phyloP scores from a whole-genome alignment of 768 basidiomycete species.

The Phaeolepiota aurea region DNA sequence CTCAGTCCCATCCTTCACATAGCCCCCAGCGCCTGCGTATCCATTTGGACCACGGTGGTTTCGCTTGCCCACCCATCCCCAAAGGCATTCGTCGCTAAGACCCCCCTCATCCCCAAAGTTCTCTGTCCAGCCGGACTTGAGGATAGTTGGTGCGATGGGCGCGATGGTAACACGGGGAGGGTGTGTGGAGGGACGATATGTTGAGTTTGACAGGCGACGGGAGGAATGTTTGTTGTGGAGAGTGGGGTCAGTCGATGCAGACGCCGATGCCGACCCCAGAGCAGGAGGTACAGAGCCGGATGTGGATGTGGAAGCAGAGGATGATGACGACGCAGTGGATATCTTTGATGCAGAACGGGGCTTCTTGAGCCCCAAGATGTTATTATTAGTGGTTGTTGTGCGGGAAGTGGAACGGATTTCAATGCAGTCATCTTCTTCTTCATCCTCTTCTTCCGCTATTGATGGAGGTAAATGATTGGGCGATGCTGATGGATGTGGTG shows the following conservation, averaged over 20 bases:
- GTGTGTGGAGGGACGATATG: constrained; percentile 15
- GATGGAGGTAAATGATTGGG: constrained; percentile 27
- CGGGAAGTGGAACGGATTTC: constrained; percentile 45
- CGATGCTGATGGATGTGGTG: neutral
- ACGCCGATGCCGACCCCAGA: constrained; percentile 12
- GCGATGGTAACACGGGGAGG: constrained; percentile 34
- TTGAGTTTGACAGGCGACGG: constrained; percentile 5
- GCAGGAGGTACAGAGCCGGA: constrained; percentile 13
- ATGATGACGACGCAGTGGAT: constrained; percentile 34
- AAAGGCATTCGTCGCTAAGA: constrained; percentile 22
- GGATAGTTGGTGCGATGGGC: constrained; percentile 57
- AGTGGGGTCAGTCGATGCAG: constrained; percentile 16
- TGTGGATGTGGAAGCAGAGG: constrained; percentile 23
- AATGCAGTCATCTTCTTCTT: constrained; percentile 41
- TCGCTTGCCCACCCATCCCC: constrained; percentile 11
- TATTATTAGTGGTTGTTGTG: constrained; percentile 13
- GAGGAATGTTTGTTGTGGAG: neutral
- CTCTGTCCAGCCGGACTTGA: constrained; percentile 71
- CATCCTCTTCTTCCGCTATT: constrained; percentile 11
- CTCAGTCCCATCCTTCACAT: constrained; percentile 10
- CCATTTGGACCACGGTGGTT: constrained; percentile 3
- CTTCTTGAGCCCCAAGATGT: constrained; percentile 12
- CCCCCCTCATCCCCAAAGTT: constrained; percentile 39
- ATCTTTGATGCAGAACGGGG: constrained; percentile 35
- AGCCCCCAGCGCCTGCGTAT: constrained; percentile 4